phyloP scores from a whole-genome alignment of 768 basidiomycete genomes.

The Dentipellis fragilis region DNA sequence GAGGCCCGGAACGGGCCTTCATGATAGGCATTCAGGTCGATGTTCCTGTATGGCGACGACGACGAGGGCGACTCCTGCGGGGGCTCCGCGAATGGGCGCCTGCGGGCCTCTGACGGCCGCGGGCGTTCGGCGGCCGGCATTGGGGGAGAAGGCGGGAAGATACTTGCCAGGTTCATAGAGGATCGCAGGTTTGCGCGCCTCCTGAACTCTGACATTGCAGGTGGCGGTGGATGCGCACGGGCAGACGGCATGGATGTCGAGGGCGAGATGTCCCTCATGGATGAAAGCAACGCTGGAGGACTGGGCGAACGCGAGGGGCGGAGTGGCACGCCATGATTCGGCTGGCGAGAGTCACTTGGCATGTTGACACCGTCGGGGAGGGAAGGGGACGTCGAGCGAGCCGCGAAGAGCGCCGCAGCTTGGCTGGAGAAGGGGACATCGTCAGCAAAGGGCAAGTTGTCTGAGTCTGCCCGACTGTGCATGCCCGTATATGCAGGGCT shows the following conservation, averaged over 20 bases:
- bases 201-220: neutral
- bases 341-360: neutral
- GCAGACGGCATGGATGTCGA: neutral
- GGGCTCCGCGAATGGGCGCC: neutral
- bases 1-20: conserved; percentile 21
- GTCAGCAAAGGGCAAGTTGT: neutral
- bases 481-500: too few species aligned
- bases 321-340: neutral
- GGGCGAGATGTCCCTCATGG: neutral
- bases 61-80: neutral
- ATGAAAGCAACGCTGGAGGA: neutral
- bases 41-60: neutral
- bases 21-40: conserved; percentile 18
- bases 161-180: neutral
- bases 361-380: too few species aligned
- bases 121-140: neutral
- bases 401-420: conserved; percentile 12
- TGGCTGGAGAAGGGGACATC: conserved; percentile 13
- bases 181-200: neutral
- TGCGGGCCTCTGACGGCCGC: too few species aligned
- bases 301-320: too few species aligned
- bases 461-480: too few species aligned
- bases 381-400: conserved; percentile 5
- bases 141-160: neutral
- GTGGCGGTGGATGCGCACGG: neutral